Evolutionary conservation across 192 early-diverging fungal genomes (phyloP).

Genomic region (Gamsiella multidivaricata): DNA sequence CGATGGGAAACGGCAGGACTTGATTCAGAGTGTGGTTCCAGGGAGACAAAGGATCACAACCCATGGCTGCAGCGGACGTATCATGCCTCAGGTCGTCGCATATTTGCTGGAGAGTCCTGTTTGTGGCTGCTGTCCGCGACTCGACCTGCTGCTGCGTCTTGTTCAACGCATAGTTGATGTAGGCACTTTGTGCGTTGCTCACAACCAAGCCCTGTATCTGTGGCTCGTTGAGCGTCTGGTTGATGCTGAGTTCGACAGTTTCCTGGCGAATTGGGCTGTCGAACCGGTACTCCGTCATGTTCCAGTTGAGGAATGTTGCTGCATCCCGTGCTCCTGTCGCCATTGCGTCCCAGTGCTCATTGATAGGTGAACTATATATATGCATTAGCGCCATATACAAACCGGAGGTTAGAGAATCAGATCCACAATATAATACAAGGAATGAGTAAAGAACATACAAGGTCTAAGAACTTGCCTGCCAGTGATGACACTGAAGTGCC

Average conservation of each 20-base stretch:
- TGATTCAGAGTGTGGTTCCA: slow-evolving; percentile 37
- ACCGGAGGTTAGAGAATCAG: no score
- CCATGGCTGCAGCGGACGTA: not conserved
- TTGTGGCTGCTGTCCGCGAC: not conserved
- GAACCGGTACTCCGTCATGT: slow-evolving; percentile 49
- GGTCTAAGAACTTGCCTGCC: slow-evolving; percentile 24
- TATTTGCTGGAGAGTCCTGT: not conserved
- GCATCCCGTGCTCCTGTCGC: slow-evolving; percentile 42
- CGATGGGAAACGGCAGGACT: slow-evolving; percentile 31
- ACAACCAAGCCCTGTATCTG: slow-evolving; percentile 28
- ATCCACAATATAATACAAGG: no score
- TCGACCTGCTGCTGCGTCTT: slow-evolving; percentile 4
- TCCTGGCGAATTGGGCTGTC: slow-evolving; percentile 22
- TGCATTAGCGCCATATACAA: not conserved
- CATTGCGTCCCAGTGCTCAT: slow-evolving; percentile 36
- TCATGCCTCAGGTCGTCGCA: slow-evolving; percentile 3
- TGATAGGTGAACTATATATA: slow-evolving; percentile 8
- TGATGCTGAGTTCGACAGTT: slow-evolving; percentile 17
- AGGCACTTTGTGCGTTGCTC: slow-evolving; percentile 10
- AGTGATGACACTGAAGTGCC: slow-evolving; percentile 26
- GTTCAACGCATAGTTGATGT: slow-evolving; percentile 35
- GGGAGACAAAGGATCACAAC: not conserved
- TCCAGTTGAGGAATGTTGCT: slow-evolving; percentile 32
- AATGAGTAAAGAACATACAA: not conserved
- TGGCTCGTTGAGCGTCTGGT: slow-evolving; percentile 20